Percentiles rank a stretch among this genome's conserved stretches.
These are phyloP conservation scores for Colletotrichum sp. DNA, from an alignment of 2,329 filamentous ascomycete genomes.

Conservation along the genomic window DNA sequence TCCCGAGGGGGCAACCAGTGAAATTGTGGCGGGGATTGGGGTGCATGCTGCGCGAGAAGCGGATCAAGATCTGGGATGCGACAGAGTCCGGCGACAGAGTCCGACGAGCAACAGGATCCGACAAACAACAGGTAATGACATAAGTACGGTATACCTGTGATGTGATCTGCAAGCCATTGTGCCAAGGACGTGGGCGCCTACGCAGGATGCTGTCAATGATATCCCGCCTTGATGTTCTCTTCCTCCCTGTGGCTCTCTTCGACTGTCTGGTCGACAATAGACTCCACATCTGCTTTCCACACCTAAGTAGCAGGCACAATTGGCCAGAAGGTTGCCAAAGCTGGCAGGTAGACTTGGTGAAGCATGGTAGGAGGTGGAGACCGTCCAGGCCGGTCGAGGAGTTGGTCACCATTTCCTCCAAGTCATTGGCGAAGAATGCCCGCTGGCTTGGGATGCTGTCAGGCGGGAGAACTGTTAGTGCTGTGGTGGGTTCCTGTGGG, in stretches of 20 bases:
- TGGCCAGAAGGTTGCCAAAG: neutral
- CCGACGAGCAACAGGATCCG: too few relatives aligned
- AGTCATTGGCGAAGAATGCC: neutral
- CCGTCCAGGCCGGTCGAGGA: neutral
- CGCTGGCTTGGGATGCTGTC: neutral
- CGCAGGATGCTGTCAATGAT: neutral
- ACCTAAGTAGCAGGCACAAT: neutral
- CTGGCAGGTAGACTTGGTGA: neutral
- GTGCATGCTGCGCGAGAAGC: too few relatives aligned
- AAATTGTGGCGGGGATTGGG: neutral
- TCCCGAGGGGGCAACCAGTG: neutral
- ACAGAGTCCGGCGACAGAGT: too few relatives aligned
- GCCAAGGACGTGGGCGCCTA: neutral
- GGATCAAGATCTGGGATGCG: neutral
- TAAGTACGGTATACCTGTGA: neutral
- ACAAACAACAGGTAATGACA: neutral
- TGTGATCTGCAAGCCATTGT: neutral
- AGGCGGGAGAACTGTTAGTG: neutral
- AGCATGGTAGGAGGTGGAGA: neutral
- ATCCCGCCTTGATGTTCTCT: neutral
- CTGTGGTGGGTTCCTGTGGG: neutral
- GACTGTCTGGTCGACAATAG: neutral
- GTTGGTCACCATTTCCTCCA: neutral
- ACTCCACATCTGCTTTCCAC: neutral
- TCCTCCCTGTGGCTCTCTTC: neutral